These are phyloP conservation scores for Tillandsia fasciculata DNA, from an alignment of 176 grass and related monocot species.

Conservation along the genomic window DNA sequence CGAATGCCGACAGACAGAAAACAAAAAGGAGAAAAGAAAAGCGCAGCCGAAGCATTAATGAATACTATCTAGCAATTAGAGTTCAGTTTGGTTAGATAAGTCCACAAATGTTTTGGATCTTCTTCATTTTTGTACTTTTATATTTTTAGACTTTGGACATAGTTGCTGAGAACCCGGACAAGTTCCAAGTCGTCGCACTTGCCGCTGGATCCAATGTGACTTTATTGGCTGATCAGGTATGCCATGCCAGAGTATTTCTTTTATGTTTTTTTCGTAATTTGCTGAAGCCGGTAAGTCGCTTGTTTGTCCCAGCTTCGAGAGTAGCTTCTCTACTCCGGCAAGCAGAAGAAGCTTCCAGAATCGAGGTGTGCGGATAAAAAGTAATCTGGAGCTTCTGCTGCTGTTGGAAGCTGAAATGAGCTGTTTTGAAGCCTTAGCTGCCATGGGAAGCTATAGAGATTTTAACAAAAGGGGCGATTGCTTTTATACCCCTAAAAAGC, in stretches of 20 bases:
- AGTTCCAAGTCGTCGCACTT: conserved; percentile 89
- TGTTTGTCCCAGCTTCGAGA: no score
- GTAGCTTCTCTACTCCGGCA: no score
- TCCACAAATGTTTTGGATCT: background rate
- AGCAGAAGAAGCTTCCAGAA: no score
- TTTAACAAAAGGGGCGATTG: no score
- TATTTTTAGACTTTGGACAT: conserved; percentile 70
- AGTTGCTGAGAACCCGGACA: conserved; percentile 85
- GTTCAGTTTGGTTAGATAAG: background rate
- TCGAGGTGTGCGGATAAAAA: no score
- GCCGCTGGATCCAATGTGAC: conserved; percentile 96
- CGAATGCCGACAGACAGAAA: no score
- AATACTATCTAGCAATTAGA: background rate
- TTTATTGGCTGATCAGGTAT: conserved; percentile 94
- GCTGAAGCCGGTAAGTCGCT: background rate
- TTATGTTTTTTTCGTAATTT: background rate
- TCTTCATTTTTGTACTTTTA: conserved; percentile 21
- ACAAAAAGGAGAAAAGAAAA: no score
- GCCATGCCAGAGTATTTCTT: background rate
- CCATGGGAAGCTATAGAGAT: no score
- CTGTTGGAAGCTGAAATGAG: no score
- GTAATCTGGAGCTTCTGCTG: no score
- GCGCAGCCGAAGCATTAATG: background rate
- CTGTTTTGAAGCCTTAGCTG: no score
- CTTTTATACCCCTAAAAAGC: no score